phyloP scores from a whole-genome alignment of 2,329 filamentous ascomycete genomes.

The Aspergillus transmontanensis region DNA sequence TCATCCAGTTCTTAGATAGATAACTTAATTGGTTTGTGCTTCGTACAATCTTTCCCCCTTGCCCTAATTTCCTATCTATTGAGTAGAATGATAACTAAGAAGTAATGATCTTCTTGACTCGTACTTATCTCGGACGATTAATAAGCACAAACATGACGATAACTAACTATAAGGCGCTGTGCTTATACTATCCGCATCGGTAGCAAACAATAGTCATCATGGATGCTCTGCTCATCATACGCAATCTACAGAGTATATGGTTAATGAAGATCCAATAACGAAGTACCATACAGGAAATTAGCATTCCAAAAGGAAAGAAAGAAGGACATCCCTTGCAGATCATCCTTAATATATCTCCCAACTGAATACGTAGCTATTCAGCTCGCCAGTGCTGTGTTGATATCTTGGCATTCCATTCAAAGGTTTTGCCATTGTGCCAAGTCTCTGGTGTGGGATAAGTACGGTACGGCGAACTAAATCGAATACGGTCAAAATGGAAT shows the following conservation, averaged over 20 bases:
- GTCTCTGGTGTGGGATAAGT: neutral
- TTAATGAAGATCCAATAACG: neutral
- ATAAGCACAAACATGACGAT: neutral
- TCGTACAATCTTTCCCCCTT: neutral
- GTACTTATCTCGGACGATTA: neutral
- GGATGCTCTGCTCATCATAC: neutral
- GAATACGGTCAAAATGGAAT: neutral
- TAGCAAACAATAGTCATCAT: too few species aligned
- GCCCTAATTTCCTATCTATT: neutral
- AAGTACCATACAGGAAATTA: neutral
- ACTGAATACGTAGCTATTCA: neutral
- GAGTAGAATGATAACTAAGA: neutral
- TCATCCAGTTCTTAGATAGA: neutral
- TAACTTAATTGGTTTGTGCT: neutral
- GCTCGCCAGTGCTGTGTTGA: neutral
- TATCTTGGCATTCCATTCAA: neutral
- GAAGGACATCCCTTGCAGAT: conserved; percentile 11
- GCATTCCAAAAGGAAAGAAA: neutral
- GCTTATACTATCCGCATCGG: too few species aligned
- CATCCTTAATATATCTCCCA: neutral
- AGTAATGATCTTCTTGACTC: neutral
- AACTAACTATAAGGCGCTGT: neutral
- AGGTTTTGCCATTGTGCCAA: too few species aligned
- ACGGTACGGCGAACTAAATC: neutral
- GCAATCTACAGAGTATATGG: neutral